Evolutionary conservation across 306 rosid species (phyloP).

Genomic region (Carpinus viminea): DNA sequence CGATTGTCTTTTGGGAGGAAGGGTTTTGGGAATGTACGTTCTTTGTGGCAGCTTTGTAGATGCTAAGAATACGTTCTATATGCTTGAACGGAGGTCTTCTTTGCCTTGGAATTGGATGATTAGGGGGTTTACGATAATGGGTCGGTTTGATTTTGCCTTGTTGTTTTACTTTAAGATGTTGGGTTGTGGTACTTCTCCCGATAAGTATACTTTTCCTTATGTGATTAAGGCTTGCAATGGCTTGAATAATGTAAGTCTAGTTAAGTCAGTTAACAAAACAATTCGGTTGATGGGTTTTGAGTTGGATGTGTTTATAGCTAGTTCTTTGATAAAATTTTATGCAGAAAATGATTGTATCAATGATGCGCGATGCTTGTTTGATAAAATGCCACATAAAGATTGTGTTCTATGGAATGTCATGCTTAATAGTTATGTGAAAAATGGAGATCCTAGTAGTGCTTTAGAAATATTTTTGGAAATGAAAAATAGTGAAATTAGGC

Average conservation of each 20-base stretch:
- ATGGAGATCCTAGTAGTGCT: slow-evolving; percentile 51
- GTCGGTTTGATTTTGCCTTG: slow-evolving; percentile 55
- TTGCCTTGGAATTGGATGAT: slow-evolving; percentile 89
- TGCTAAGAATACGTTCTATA: slow-evolving; percentile 62
- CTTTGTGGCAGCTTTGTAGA: slow-evolving; percentile 53
- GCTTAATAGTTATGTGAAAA: slow-evolving; percentile 67
- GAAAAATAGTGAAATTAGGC: slow-evolving; percentile 42
- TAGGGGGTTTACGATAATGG: slow-evolving; percentile 60
- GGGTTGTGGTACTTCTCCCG: slow-evolving; percentile 61
- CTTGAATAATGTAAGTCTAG: slow-evolving; percentile 54
- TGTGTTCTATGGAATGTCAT: slow-evolving; percentile 75
- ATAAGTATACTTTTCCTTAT: slow-evolving; percentile 83
- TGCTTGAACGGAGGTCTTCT: slow-evolving; percentile 43
- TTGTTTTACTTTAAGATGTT: slow-evolving; percentile 82
- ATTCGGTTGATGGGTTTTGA: slow-evolving; percentile 48
- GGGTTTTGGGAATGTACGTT: slow-evolving; percentile 63
- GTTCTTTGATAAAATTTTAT: slow-evolving; percentile 70
- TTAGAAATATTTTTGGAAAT: slow-evolving; percentile 49
- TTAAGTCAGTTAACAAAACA: slow-evolving; percentile 51
- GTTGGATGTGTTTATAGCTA: slow-evolving; percentile 65
- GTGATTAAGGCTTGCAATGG: slow-evolving; percentile 79
- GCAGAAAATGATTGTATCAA: slow-evolving; percentile 57
- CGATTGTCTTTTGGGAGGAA: slow-evolving; percentile 36
- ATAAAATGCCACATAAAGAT: slow-evolving; percentile 62
- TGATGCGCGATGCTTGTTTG: slow-evolving; percentile 65